Conservation (phyloP, 78 protist species). For the Dictyostelium intermedium region DNA sequence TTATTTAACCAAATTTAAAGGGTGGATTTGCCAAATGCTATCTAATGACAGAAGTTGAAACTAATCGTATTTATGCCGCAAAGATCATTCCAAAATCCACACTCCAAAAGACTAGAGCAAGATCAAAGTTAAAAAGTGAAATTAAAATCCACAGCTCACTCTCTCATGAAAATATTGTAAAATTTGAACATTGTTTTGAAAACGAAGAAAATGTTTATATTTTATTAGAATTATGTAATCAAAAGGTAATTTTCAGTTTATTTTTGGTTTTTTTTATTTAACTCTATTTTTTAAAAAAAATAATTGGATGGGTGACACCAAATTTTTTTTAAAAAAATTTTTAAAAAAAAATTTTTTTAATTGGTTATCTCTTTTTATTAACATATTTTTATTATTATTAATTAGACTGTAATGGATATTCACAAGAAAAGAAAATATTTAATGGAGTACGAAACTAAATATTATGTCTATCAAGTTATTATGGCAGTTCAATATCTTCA, state of each 20-base stretch:
- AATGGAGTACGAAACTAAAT: conserved; percentile 39
- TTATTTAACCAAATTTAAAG: not conserved
- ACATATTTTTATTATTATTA: not conserved
- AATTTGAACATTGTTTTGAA: conserved; percentile 91
- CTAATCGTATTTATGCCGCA: conserved; percentile 87
- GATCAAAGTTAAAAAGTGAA: conserved; percentile 91
- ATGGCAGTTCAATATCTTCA: conserved; percentile 78
- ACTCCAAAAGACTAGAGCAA: conserved; percentile 87
- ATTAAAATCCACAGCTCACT: conserved; percentile 94
- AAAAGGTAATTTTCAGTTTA: conserved; percentile 80
- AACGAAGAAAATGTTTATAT: conserved; percentile 95
- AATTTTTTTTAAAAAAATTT: not conserved
- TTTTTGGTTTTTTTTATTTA: conserved; percentile 73
- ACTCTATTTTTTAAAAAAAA: too few relatives aligned
- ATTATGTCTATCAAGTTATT: conserved; percentile 76
- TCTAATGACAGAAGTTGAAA: conserved; percentile 82
- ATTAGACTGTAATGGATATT: conserved; percentile 72
- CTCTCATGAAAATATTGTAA: conserved; percentile 93
- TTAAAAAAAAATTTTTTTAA: not conserved
- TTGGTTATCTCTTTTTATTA: not conserved
- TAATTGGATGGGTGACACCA: not conserved
- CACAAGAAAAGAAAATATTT: conserved; percentile 69
- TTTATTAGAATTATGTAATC: conserved; percentile 95
- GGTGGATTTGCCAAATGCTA: conserved; percentile 97
- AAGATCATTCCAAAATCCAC: conserved; percentile 91